Evolutionary conservation across 2,329 filamentous ascomycete species (phyloP).

Genomic region (Zarea fungicola): DNA sequence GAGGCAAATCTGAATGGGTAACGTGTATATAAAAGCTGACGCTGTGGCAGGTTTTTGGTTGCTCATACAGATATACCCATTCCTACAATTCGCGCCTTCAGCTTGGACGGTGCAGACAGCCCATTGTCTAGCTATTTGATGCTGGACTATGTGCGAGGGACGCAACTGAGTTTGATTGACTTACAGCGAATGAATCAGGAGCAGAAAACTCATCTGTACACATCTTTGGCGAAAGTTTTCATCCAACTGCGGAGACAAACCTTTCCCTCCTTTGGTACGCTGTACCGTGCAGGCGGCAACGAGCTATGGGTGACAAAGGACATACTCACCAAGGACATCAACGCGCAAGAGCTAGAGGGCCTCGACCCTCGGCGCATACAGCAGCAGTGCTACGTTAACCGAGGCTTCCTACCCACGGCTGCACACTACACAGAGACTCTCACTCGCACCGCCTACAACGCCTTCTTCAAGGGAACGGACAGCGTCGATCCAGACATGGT

Average conservation of each 20-base stretch:
- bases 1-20: background rate
- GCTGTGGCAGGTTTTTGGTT: slow-evolving; percentile 12
- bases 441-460: slow-evolving; percentile 22
- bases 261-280: slow-evolving; percentile 16
- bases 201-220: slow-evolving; percentile 3
- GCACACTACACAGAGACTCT: slow-evolving; percentile 21
- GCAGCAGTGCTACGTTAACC: slow-evolving; percentile 9
- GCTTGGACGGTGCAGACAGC: background rate
- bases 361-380: slow-evolving; percentile 18
- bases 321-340: slow-evolving; percentile 18
- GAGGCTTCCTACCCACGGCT: slow-evolving; percentile 16
- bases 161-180: slow-evolving; percentile 5
- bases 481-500: slow-evolving; percentile 17
- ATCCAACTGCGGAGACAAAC: slow-evolving; percentile 17
- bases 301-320: slow-evolving; percentile 13
- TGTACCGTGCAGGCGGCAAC: slow-evolving; percentile 3
- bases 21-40: background rate
- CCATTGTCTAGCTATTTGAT: slow-evolving; percentile 17
- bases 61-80: slow-evolving; percentile 15
- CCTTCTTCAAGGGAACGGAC: slow-evolving; percentile 17
- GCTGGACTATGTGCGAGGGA: slow-evolving; percentile 17
- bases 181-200: background rate
- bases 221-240: slow-evolving; percentile 10
- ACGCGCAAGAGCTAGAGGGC: slow-evolving; percentile 22
- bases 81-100: slow-evolving; percentile 14